phyloP scores from a whole-genome alignment of 225 moss, liverwort and hornwort genomes.

The Takakia lepidozioides region DNA sequence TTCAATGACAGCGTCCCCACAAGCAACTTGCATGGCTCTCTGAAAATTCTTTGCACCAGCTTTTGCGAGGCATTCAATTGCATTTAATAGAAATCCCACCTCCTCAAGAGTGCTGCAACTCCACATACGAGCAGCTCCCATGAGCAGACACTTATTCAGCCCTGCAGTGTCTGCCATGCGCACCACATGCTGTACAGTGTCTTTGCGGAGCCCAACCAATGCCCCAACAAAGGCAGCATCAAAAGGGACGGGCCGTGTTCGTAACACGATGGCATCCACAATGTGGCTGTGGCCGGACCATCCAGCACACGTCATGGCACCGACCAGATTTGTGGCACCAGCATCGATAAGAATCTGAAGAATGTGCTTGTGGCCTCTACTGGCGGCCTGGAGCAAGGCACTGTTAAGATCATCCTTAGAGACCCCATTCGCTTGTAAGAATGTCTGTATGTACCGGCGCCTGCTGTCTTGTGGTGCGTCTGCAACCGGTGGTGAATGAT shows the following conservation, averaged over 20 bases:
- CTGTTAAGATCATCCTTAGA: slow-evolving; percentile 29
- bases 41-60: slow-evolving; percentile 40
- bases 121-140: slow-evolving; percentile 58
- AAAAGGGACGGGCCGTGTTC: slow-evolving; percentile 30
- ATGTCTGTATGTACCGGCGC: too few species aligned
- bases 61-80: slow-evolving; percentile 39
- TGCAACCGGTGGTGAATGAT: too few species aligned
- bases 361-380: slow-evolving; percentile 25
- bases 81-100: slow-evolving; percentile 36
- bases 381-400: slow-evolving; percentile 37
- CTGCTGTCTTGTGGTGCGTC: too few species aligned
- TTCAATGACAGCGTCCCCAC: slow-evolving; percentile 46
- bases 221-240: slow-evolving; percentile 52
- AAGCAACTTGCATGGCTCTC: slow-evolving; percentile 45
- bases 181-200: slow-evolving; percentile 40
- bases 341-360: slow-evolving; percentile 39
- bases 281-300: slow-evolving; percentile 46
- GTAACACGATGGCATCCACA: slow-evolving; percentile 38
- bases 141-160: slow-evolving; percentile 42
- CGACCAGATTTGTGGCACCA: slow-evolving; percentile 43
- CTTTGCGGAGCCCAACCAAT: slow-evolving; percentile 38
- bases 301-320: slow-evolving; percentile 45
- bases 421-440: background rate
- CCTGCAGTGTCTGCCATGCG: slow-evolving; percentile 35
- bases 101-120: slow-evolving; percentile 41